These are phyloP conservation scores for Fusarium setosum DNA, from an alignment of 2,329 filamentous ascomycete species.

Conservation along the genomic window DNA sequence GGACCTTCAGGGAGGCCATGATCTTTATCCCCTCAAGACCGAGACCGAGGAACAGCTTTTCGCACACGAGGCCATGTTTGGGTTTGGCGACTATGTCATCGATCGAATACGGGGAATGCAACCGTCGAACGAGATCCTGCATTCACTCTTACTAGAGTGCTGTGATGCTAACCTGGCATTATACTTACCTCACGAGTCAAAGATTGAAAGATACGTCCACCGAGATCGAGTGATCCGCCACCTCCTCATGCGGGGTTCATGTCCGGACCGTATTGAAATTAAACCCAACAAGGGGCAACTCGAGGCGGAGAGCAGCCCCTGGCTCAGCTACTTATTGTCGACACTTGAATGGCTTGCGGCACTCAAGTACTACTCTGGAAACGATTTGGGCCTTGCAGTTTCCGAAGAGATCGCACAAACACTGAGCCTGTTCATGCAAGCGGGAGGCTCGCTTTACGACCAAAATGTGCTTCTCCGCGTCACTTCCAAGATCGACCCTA, in stretches of 20 bases:
- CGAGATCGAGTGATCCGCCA: no score
- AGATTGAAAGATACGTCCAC: no score
- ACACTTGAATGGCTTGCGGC: background rate
- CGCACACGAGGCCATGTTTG: background rate
- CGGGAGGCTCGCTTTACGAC: background rate
- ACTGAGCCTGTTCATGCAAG: background rate
- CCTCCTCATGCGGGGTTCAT: no score
- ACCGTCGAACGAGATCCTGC: no score
- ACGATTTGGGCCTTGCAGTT: background rate
- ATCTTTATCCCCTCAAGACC: background rate
- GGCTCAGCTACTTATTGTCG: background rate
- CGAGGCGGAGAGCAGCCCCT: background rate
- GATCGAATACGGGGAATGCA: background rate
- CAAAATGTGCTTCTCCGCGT: no score
- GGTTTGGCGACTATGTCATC: background rate
- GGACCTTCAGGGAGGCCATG: background rate
- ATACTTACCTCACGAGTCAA: background rate
- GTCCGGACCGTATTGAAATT: no score
- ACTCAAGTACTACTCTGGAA: background rate
- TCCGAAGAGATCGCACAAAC: background rate
- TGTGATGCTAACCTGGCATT: no score
- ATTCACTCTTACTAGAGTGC: background rate
- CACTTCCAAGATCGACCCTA: no score
- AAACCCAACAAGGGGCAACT: no score
- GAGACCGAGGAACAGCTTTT: no score